Conservation (phyloP, 2,329 filamentous ascomycete species). For the Colletotrichum tamarilloi region DNA sequence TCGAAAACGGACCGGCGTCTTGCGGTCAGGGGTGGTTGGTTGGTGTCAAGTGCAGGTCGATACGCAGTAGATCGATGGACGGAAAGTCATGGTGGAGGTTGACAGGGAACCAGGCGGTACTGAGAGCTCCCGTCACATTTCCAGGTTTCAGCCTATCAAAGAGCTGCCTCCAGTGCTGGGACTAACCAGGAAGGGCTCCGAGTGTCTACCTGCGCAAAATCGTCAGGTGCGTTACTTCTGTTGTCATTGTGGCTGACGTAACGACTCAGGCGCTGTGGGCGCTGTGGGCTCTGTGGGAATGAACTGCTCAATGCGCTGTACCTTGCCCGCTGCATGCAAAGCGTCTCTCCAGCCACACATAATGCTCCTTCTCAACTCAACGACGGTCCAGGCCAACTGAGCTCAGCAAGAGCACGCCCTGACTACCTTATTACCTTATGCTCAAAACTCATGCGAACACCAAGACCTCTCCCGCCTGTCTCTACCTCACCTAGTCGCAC, state of each 20-base stretch:
- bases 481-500: neutral
- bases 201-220: neutral
- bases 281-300: neutral
- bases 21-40: constrained; percentile 36
- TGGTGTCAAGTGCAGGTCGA: constrained; percentile 32
- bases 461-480: neutral
- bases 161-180: constrained; percentile 22
- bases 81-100: constrained; percentile 33
- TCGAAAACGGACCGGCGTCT: constrained; percentile 31
- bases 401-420: neutral
- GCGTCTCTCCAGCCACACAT: constrained; percentile 11
- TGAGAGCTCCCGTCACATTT: constrained; percentile 36
- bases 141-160: constrained; percentile 36
- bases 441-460: neutral
- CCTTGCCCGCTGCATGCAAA: neutral
- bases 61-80: constrained; percentile 25
- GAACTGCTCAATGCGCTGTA: constrained; percentile 2
- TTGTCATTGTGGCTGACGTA: constrained; percentile 29
- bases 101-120: constrained; percentile 35
- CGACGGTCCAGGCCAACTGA: constrained; percentile 14
- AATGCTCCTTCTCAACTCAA: constrained; percentile 8
- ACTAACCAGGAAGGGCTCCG: constrained; percentile 27
- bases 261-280: neutral
- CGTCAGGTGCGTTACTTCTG: constrained; percentile 7
- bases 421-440: neutral